Percentiles rank a stretch among this genome's conserved stretches.
Conservation (phyloP, 2,329 filamentous ascomycete genomes). For the Diaporthe citrichinensis region DNA sequence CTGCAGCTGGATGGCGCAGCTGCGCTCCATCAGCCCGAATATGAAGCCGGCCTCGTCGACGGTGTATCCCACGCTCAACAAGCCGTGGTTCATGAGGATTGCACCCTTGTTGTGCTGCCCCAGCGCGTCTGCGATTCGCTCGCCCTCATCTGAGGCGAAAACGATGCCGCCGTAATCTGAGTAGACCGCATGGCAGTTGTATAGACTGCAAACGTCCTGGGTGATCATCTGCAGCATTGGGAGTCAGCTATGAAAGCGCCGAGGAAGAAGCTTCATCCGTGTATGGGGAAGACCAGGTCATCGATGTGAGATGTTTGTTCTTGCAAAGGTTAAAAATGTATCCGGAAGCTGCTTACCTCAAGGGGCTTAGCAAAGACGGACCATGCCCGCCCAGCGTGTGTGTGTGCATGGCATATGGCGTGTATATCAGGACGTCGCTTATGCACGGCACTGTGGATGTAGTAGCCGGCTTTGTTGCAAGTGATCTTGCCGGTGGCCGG, state of each 20-base stretch:
- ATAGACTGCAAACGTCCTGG: slow-evolving; percentile 76
- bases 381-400: slow-evolving; percentile 77
- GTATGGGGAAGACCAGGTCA: too few species aligned
- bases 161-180: slow-evolving; percentile 68
- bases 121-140: slow-evolving; percentile 73
- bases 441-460: slow-evolving; percentile 79
- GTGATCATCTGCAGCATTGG: slow-evolving; percentile 68
- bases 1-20: slow-evolving; percentile 76
- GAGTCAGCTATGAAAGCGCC: too few species aligned
- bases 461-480: slow-evolving; percentile 77
- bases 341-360: slow-evolving; percentile 53
- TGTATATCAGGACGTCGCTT: slow-evolving; percentile 75
- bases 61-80: slow-evolving; percentile 78
- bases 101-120: slow-evolving; percentile 71
- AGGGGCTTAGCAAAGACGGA: slow-evolving; percentile 73
- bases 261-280: too few species aligned
- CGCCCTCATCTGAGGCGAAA: slow-evolving; percentile 74
- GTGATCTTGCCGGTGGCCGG: slow-evolving; percentile 56
- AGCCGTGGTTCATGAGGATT: slow-evolving; percentile 79
- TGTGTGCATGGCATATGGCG: slow-evolving; percentile 79
- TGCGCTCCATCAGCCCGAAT: slow-evolving; percentile 77
- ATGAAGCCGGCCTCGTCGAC: slow-evolving; percentile 83
- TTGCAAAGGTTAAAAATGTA: too few species aligned
- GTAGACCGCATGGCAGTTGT: slow-evolving; percentile 74
- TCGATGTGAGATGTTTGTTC: too few species aligned